phyloP scores from a whole-genome alignment of 2,329 filamentous ascomycete species.

The Colletotrichum australisinense region DNA sequence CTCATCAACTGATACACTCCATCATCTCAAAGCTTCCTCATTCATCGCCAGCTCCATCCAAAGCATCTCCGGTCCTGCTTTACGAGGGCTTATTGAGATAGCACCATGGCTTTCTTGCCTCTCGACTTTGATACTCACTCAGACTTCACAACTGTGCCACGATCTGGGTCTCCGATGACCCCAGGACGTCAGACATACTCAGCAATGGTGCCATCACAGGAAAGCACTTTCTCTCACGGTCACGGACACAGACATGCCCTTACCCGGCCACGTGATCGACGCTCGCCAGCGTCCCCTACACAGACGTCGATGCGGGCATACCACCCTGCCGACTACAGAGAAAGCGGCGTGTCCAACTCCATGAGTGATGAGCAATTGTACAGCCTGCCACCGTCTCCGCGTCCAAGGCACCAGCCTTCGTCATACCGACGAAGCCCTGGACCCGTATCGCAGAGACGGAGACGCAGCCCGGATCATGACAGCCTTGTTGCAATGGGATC shows the following conservation, averaged over 20 bases:
- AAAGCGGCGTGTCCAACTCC: neutral
- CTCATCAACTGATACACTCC: neutral
- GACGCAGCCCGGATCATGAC: neutral
- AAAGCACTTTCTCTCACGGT: constrained; percentile 7
- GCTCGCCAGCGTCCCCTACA: neutral
- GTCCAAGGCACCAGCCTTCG: neutral
- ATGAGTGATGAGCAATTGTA: neutral
- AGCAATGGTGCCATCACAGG: neutral
- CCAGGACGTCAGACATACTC: neutral
- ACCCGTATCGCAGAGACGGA: neutral
- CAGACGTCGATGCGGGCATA: neutral
- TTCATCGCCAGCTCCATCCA: neutral
- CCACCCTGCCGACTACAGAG: neutral
- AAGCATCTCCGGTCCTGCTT: neutral
- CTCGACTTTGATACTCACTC: neutral
- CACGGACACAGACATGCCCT: neutral
- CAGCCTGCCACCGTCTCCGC: neutral
- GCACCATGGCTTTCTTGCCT: constrained; percentile 13
- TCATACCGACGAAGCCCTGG: neutral
- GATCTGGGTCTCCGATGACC: neutral
- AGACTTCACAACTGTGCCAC: neutral
- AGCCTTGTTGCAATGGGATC: constrained; percentile 25
- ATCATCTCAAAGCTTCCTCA: neutral
- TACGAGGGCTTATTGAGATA: neutral
- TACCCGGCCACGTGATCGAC: neutral